Evolutionary conservation across 257 asterid species (phyloP).

Genomic region (Solanum microdontum): DNA sequence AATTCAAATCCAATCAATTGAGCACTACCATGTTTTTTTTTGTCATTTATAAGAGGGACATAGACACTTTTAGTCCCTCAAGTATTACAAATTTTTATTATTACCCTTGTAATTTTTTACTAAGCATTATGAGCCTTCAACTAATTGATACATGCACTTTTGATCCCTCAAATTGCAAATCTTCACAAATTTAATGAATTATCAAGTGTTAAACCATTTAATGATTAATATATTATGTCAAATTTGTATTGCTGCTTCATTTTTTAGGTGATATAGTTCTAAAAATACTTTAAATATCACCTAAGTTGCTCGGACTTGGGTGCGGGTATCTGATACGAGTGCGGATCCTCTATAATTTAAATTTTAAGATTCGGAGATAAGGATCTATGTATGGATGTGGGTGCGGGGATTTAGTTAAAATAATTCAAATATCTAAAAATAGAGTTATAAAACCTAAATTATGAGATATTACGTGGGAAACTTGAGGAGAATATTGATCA

Average conservation of each 20-base stretch:
- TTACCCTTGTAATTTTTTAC: background rate
- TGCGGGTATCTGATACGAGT: background rate
- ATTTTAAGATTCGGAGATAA: background rate
- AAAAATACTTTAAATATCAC: background rate
- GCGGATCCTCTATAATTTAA: background rate
- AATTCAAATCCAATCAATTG: background rate
- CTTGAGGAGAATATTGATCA: background rate
- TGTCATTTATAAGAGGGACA: background rate
- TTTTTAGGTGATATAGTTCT: background rate
- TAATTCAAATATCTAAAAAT: background rate
- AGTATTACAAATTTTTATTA: background rate
- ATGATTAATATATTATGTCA: background rate
- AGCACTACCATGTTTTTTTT: background rate
- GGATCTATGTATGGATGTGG: accelerated
- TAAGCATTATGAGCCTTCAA: background rate
- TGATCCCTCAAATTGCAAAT: background rate
- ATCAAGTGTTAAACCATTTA: background rate
- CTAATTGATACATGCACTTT: background rate
- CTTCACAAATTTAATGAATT: background rate
- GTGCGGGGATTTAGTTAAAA: background rate
- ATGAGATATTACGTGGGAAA: background rate
- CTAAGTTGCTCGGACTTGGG: background rate
- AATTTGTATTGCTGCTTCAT: background rate
- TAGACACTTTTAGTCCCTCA: background rate
- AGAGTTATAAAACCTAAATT: background rate